Base-by-base conservation (phyloP, 495 filamentous ascomycete species). In the Aspergillus heteromorphus region DNA sequence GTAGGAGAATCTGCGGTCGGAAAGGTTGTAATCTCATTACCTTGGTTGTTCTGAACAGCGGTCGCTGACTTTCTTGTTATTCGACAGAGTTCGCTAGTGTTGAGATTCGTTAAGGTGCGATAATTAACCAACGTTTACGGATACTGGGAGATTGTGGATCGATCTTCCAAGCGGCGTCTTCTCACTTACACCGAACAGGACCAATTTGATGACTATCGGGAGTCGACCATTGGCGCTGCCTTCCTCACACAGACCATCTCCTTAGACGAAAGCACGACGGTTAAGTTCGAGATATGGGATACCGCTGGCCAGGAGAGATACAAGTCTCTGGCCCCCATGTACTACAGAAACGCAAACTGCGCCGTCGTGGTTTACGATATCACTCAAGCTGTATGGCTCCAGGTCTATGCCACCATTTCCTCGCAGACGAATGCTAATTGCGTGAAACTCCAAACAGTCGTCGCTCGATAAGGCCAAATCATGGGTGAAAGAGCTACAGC, bases 221-320 rank as follows among this genome's bases (percentile, higher is more conserved):
- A 98, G 82, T 96, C 91, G 38, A 98, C 93, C 41, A 98, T 98
- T 77, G 93, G 93, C 73, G 93, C 93, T 56, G 93, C 93, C 58
- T 98, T 98, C 83, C 80, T 98, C 59, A 98, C 93, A 65, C 93
- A 98, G 73, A 97, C 93, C 48, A 97, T 97, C 66, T 88, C 92
- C 54, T 84, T 97, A 67, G 93, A 97, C 73, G 93, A 97, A 67
- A 90, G 82, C 68, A 97, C 93, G 56, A 98, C 93, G 40, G 92
- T 98, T 70, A 98, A 98, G 77, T 98, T 98, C 66, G 93, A 98
- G 77, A 98, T 98, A 66, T 98, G 93, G 93, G 93, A 98, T 74
- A 98, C 93, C 17, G 93, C 93, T 43, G 93, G 93, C 51, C 93
- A 98, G 77, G 93, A 98, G 67, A 82, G 93, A 62, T 98, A 97